These are phyloP conservation scores for Mycosarcoma maydis DNA, from an alignment of 1,284 basidiomycete genomes.

Conservation along the genomic window DNA sequence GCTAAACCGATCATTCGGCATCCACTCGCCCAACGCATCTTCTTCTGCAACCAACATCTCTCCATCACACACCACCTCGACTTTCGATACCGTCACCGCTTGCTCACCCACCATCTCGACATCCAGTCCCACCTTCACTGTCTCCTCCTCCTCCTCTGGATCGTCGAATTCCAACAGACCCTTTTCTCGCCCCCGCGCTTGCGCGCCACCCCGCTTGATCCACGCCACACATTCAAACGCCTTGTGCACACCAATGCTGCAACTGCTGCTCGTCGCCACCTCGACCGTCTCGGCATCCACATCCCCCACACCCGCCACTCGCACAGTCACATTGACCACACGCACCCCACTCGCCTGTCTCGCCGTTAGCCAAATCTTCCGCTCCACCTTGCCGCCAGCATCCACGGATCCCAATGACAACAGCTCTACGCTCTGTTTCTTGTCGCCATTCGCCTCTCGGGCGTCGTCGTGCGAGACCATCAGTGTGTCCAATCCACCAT, in stretches of 20 bases:
- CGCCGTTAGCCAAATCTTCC: conserved; percentile 10
- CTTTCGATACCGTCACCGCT: neutral
- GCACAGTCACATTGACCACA: conserved; percentile 7
- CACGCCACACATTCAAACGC: conserved; percentile 12
- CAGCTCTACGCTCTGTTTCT: neutral
- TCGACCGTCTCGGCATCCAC: conserved; percentile 4
- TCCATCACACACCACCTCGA: neutral
- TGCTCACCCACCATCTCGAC: conserved; percentile 6
- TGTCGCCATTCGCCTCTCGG: neutral
- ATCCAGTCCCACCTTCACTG: conserved; percentile 14
- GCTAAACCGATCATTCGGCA: conserved; percentile 9
- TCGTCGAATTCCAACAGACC: conserved; percentile 17
- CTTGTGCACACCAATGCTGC: neutral
- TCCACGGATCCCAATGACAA: neutral
- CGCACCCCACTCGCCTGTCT: conserved; percentile 9
- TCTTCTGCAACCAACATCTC: conserved; percentile 1
- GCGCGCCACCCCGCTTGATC: neutral
- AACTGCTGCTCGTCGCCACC: conserved; percentile 8
- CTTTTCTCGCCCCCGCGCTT: neutral
- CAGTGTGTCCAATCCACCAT: too few species aligned
- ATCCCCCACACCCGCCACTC: neutral
- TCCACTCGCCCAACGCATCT: conserved; percentile 9
- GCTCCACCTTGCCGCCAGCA: conserved; percentile 2
- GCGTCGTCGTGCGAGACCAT: conserved; percentile 20
- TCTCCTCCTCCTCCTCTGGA: conserved; percentile 1